Evolutionary conservation across 2,329 filamentous ascomycete genomes (phyloP).

Genomic region (Sarocladiaceae sp.): DNA sequence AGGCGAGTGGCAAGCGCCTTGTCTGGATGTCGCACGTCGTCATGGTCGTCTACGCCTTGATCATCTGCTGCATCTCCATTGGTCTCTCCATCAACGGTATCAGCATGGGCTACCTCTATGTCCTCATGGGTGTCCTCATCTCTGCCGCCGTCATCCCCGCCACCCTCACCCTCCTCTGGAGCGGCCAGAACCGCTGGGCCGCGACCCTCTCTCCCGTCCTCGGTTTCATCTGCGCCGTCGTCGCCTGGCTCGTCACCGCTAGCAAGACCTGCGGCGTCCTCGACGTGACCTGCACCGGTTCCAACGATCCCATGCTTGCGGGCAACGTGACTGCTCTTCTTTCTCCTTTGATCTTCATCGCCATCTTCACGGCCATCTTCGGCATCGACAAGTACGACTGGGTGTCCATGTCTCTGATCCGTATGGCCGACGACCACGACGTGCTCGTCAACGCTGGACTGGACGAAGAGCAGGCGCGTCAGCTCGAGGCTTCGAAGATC

Average conservation of each 20-base stretch:
- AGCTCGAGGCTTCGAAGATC: constrained; percentile 33
- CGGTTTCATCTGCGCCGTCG: constrained; percentile 59
- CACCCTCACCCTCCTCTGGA: constrained; percentile 74
- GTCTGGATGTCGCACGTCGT: constrained; percentile 73
- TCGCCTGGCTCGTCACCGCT: constrained; percentile 70
- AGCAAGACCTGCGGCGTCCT: constrained; percentile 63
- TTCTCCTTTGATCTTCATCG: constrained; percentile 68
- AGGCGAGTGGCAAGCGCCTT: constrained; percentile 65
- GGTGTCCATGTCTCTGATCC: constrained; percentile 68
- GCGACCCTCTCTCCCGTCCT: constrained; percentile 62
- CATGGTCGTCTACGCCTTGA: constrained; percentile 65
- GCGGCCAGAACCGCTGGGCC: constrained; percentile 67
- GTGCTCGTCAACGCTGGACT: constrained; percentile 55
- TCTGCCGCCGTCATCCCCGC: constrained; percentile 79
- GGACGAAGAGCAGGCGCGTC: constrained; percentile 56
- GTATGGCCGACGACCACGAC: constrained; percentile 67
- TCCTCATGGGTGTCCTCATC: constrained; percentile 89
- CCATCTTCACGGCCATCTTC: constrained; percentile 56
- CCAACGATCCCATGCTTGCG: constrained; percentile 80
- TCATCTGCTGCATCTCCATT: constrained; percentile 70
- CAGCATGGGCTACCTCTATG: constrained; percentile 81
- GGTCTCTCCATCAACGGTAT: constrained; percentile 70
- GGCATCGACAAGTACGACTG: constrained; percentile 68
- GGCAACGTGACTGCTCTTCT: constrained; percentile 75
- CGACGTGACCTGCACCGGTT: constrained; percentile 67